These are phyloP conservation scores for Podaxis rugospora DNA, from an alignment of 768 basidiomycete genomes.

Conservation along the genomic window DNA sequence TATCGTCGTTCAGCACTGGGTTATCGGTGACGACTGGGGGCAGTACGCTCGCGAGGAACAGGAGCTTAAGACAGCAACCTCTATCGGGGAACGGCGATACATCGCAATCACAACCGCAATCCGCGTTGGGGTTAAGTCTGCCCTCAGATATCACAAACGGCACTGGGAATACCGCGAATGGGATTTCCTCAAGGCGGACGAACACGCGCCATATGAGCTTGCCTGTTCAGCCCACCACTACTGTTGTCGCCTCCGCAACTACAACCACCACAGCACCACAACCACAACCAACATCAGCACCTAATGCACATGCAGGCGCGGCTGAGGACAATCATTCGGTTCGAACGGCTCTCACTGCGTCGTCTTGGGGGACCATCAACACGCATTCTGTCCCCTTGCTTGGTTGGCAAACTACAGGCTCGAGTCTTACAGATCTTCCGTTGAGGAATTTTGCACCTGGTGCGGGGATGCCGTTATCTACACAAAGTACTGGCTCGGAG, in stretches of 20 bases:
- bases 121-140: neutral
- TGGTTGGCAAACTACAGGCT: constrained; percentile 6
- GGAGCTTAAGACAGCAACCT: neutral
- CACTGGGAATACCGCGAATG: neutral
- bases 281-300: neutral
- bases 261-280: neutral
- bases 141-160: neutral
- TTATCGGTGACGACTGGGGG: neutral
- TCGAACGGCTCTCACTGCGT: neutral
- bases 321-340: neutral
- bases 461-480: neutral
- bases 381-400: neutral
- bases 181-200: neutral
- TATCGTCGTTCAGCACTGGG: neutral
- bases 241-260: neutral
- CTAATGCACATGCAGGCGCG: neutral
- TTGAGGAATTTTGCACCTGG: neutral
- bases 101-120: neutral
- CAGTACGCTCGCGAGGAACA: neutral
- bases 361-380: constrained; percentile 7
- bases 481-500: neutral
- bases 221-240: neutral
- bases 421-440: neutral
- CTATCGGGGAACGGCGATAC: neutral
- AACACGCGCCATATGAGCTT: neutral